phyloP scores from a whole-genome alignment of 495 filamentous ascomycete species.

The Penicillium dipodomyicola region DNA sequence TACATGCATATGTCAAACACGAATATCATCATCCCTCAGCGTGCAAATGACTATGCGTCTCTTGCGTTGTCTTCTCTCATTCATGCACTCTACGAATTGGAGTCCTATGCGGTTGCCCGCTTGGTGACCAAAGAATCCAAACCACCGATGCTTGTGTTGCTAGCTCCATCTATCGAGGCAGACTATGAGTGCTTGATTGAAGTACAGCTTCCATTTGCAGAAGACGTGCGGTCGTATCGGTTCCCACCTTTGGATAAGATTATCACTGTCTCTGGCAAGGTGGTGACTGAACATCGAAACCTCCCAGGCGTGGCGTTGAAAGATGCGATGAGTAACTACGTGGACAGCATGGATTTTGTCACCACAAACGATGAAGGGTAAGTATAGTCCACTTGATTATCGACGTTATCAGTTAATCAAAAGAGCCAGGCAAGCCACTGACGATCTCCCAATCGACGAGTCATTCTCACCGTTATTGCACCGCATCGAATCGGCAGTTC shows the following conservation, averaged over 20 bases:
- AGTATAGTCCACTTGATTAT: constrained; percentile 9
- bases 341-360: constrained; percentile 89
- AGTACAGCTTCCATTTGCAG: constrained; percentile 87
- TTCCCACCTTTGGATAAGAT: constrained; percentile 91
- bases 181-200: constrained; percentile 89
- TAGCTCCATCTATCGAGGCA: constrained; percentile 76
- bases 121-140: constrained; percentile 79
- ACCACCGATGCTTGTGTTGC: constrained; percentile 71
- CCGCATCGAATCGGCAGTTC: constrained; percentile 80
- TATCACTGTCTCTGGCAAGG: constrained; percentile 83
- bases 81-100: constrained; percentile 80
- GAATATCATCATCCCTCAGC: constrained; percentile 70
- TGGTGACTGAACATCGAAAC: constrained; percentile 78
- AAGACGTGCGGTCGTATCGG: constrained; percentile 83
- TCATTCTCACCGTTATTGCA: constrained; percentile 91
- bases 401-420: neutral
- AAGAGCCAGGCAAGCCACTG: constrained; percentile 54
- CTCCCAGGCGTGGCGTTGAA: constrained; percentile 73
- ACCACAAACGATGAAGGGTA: constrained; percentile 71
- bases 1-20: constrained; percentile 81
- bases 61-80: constrained; percentile 88
- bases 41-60: constrained; percentile 67
- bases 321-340: constrained; percentile 82
- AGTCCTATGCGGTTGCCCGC: constrained; percentile 83
- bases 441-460: constrained; percentile 79